phyloP scores from a whole-genome alignment of 2,329 filamentous ascomycete species.

The Falciphora oryzae region DNA sequence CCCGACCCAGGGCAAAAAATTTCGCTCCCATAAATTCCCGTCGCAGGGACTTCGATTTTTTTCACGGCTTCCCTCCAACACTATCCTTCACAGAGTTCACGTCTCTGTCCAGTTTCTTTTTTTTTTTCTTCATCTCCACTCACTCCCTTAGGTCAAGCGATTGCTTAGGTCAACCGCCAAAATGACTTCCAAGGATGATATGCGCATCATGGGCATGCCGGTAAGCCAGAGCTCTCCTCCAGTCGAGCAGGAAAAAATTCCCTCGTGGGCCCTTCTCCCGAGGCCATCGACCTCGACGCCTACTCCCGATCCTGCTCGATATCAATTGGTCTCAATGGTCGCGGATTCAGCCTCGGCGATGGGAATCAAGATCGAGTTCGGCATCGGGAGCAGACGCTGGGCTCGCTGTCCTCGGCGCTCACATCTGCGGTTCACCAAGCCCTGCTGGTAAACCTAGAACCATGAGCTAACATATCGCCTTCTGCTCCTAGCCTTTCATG shows the following conservation, averaged over 20 bases:
- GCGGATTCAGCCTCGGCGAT: background rate
- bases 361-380: conserved; percentile 8
- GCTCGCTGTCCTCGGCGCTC: background rate
- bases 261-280: background rate
- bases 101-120: conserved; percentile 35
- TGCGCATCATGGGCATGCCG: conserved; percentile 61
- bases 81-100: conserved; percentile 16
- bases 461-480: background rate
- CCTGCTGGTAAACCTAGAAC: background rate
- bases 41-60: conserved; percentile 37
- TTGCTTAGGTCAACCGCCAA: conserved; percentile 40
- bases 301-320: background rate
- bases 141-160: conserved; percentile 47
- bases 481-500: conserved; percentile 68
- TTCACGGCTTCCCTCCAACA: conserved; percentile 25
- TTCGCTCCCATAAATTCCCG: conserved; percentile 39
- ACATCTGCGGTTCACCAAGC: background rate
- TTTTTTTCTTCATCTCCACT: conserved; percentile 52
- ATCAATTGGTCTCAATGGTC: conserved; percentile 17
- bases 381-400: background rate
- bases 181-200: conserved; percentile 48
- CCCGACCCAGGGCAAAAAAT: conserved; percentile 35
- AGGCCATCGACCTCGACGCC: background rate
- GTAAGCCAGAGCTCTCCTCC: conserved; percentile 38
- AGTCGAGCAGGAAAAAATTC: background rate